A percentile compares a stretch with the other conserved stretches of the same genome.
These are phyloP conservation scores for Paramecium octaurelia DNA, from an alignment of 73 alveolate genomes.

Conservation along the genomic window DNA sequence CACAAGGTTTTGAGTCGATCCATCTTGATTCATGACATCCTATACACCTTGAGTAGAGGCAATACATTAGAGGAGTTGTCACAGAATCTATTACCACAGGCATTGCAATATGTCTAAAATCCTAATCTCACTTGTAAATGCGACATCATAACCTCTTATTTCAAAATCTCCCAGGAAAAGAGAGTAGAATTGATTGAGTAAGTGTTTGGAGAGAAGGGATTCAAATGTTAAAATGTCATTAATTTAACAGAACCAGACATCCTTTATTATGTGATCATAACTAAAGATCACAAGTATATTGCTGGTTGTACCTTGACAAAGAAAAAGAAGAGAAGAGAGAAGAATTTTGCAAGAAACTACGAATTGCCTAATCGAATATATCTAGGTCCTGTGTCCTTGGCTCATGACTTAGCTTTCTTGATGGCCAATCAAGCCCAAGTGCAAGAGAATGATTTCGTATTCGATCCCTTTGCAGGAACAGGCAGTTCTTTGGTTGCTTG, in stretches of 20 bases:
- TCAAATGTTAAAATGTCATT: slow-evolving; percentile 74
- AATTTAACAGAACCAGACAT: slow-evolving; percentile 86
- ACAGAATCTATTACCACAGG: slow-evolving; percentile 19
- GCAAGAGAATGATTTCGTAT: slow-evolving; percentile 81
- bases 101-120: neutral
- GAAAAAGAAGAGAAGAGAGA: slow-evolving; percentile 71
- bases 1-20: slow-evolving; percentile 61
- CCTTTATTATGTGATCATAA: slow-evolving; percentile 67
- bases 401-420: slow-evolving; percentile 88
- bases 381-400: slow-evolving; percentile 98
- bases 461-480: slow-evolving; percentile 99
- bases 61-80: neutral
- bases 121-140: slow-evolving; percentile 66
- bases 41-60: slow-evolving; percentile 33
- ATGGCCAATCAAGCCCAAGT: slow-evolving; percentile 96
- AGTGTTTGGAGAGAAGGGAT: slow-evolving; percentile 63
- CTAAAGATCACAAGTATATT: slow-evolving; percentile 63
- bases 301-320: slow-evolving; percentile 80
- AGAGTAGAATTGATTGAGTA: slow-evolving; percentile 73
- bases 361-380: slow-evolving; percentile 86
- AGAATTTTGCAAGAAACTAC: slow-evolving; percentile 80
- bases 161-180: slow-evolving; percentile 64
- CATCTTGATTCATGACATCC: slow-evolving; percentile 60
- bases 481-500: slow-evolving; percentile 95
- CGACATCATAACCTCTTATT: slow-evolving; percentile 75